Base-by-base conservation (phyloP, 805 yeast genomes). In the Maudiozyma pseudohumilis region DNA sequence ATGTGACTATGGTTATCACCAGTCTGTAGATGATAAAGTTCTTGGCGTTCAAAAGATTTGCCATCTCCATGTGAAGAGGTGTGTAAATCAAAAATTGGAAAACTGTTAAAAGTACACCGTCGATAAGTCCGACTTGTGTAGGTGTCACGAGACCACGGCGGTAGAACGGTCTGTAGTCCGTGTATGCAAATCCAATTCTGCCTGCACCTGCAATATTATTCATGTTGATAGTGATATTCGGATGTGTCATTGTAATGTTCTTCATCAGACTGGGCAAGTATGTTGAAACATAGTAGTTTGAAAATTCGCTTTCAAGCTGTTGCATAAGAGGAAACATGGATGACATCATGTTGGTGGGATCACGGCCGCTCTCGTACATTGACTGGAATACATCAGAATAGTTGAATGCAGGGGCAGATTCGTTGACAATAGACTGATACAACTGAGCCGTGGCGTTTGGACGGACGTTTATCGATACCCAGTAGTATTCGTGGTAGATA, bases 61-160 rank as follows among this genome's bases (percentile, higher is more conserved):
- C 69, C 23, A 78, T 64, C 5, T 58, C 52, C 41, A 60, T 62
- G 52, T 82, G 80, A 16, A 77, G 47, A 21, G 69, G 70, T 9
- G 60, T 60, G 53, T 77, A 77, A 63, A 80, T 70, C 31, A 56
- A 71, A 48, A 79, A 71, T 47, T 77, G 79, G 70, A 82, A 79
- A 53, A 82, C 78, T 4, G 89, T 74, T 38, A 81, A 54, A 52
- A 83, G 75, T 46, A 82, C 69, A 52, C 79, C 63, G 52, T 74
- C 82, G 55, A 84, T 77, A 41, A 81, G 66, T 38, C 94, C 92
- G 40, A 82, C 77, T 55, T 81, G 88, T 2, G 74, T 56, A 5
- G 88, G 86, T 0, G 86, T 86, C 25, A 69, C 45, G 10, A 77
- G 52, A 3, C 72, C 74, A 4, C 72, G 63, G 47, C 74, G 62